Base-by-base conservation (phyloP, 2,329 filamentous ascomycete species). In the Ceratocystis eucalypticola region DNA sequence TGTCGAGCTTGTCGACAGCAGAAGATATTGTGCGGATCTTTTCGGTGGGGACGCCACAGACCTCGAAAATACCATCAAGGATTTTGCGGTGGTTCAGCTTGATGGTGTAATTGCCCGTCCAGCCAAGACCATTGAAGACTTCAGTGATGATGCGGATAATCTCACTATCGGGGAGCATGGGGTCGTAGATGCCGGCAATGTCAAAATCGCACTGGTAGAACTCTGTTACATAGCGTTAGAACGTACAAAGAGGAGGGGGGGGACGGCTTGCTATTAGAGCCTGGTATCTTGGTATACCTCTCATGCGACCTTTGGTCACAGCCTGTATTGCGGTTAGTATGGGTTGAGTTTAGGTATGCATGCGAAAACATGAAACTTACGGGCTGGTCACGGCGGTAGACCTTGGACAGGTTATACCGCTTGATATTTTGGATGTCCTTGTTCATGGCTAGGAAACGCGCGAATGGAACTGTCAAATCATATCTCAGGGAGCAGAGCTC, bases 151-250 rank as follows among this genome's bases (percentile, higher is more conserved):
- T 91, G 67, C 88, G 83, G 71, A 97, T 78, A 68, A 96, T 88
- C 77, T 96, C 92, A 46, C 91, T 89, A 73, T 96, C 93, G 66
- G 92, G 90, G 30, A 96, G 82, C 91, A 96, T 96, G 65, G 89
- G 77, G 74, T 96, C 93, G 78, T 91, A 65, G 53, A 79, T 80
- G 69, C 92, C 91, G 12, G 92, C 92, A 77, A 96, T 93, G 74
- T 96, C 92, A 73, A 96, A 95, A 77, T 97, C 93, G 78, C 92
- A 96, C 77, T 96, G 92, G 79, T 95, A 96, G 77, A 96, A 96
- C 77, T 96, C 93, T 68, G 62, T 10, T 64, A 20, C 28, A 25
- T 22, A 3, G n/a, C 28, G n/a, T 55, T 55, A 55, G 46, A 41
- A 22, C 25, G 20, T 41, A 15, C 37, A 2, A 2, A 41, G 37